Base-by-base conservation (phyloP, 106 monocot genomes). In the Phalaenopsis equestris region DNA sequence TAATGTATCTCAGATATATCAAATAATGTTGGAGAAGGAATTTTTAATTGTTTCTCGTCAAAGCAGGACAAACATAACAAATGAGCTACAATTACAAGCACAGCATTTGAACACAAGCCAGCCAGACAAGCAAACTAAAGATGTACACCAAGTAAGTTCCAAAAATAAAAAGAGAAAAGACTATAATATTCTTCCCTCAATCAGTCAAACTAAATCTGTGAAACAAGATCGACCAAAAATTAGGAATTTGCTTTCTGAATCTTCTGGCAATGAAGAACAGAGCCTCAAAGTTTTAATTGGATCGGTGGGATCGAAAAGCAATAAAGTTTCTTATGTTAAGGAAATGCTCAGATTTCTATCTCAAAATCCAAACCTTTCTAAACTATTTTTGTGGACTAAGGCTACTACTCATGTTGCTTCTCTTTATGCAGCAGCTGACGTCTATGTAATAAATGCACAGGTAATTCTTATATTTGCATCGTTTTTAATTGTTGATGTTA, bases 261-360 rank as follows among this genome's bases (percentile, higher is more conserved):
- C 14, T 58, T 48, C 81, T 21, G 77, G 17, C 21, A 77, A 42
- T 57, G 56, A 80, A 81, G 80, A 83, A 42, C 77, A 87, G 55
- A 41, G 73, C 68, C 87, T 93, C 72, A 93, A 88, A 90, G 81
- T 96, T 76, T 72, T 96, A 58, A 91, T 96, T 80, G 96, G 96
- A 57, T 96, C 96, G 7, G 61, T 96, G 84, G 96, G 96, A 87
- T 96, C 93, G 49, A 96, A 96, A 87, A 96, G 96, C 86, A 96
- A 96, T 52, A 96, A 96, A 78, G 79, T 84, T 21, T 87, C 80
- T 75, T 96, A 96, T 78, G n/a, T 96, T 16, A 96, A 90, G 83
- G 74, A 55, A 56, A 91, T 96, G 38, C 76, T 93, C 8, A 80
- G 74, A 82, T 91, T 88, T 81, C n/a, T 96, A 49, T 88, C 96